Evolutionary conservation across 352 stramenopile species (phyloP).

Genomic region (Phytophthora brassicae): DNA sequence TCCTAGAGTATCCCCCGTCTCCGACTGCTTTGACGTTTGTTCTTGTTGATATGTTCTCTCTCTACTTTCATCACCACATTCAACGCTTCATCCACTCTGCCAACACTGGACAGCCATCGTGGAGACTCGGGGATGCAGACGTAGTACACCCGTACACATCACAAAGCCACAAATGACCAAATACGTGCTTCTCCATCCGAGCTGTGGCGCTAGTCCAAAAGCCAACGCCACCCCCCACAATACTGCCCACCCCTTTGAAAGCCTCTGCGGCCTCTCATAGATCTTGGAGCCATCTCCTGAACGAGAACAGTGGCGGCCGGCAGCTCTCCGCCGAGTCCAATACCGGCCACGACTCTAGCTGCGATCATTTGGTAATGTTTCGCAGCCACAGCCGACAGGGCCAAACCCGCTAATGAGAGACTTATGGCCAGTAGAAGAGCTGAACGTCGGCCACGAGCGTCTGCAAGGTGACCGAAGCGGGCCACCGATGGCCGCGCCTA

Average conservation of each 20-base stretch:
- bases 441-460: conserved; percentile 33
- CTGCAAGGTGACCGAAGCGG: conserved; percentile 39
- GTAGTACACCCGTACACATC: conserved; percentile 24
- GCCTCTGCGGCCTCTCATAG: conserved; percentile 38
- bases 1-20: not conserved
- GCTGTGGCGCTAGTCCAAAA: conserved; percentile 25
- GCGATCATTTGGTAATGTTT: conserved; percentile 27
- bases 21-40: not conserved
- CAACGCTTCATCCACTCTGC: conserved; percentile 32
- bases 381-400: conserved; percentile 28
- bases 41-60: conserved; percentile 4
- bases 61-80: conserved; percentile 22
- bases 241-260: conserved; percentile 40
- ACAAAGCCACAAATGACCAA: conserved; percentile 27
- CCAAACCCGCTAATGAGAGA: conserved; percentile 36
- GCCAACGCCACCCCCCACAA: conserved; percentile 38
- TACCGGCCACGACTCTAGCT: conserved; percentile 34
- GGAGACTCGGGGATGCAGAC: conserved; percentile 43
- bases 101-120: conserved; percentile 42
- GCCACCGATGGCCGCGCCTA: conserved; percentile 32
- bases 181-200: conserved; percentile 44
- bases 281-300: conserved; percentile 36
- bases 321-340: conserved; percentile 44
- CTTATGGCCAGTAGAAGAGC: conserved; percentile 35
- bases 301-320: conserved; percentile 34